Base-by-base conservation (phyloP, 257 asterid genomes). In the Fraxinus cuspidata region DNA sequence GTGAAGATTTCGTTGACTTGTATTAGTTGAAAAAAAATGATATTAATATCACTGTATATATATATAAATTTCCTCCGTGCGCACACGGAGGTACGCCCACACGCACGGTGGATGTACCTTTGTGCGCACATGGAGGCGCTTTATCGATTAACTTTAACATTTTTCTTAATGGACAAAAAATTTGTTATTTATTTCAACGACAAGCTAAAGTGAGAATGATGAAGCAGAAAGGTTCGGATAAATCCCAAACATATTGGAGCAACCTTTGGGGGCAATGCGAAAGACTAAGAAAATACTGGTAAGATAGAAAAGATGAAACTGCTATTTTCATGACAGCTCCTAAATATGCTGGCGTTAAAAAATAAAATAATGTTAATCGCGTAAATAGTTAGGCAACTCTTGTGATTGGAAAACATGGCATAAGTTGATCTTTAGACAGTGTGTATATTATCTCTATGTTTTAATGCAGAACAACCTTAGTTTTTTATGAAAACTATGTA, bases 251-350 rank as follows among this genome's bases (percentile, higher is more conserved):
- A 35, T 84, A 82, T 58, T 96, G 99, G 99, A 85, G 80, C 86
- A 84, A 93, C 79, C 83, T 93, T 28, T 92, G 98, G 99, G 99
- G 97, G 92, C 73, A 89, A 85, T n/a, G 28, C 86, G 13, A 83
- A 84, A 78, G 87, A 83, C 65, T 81, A 87, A 38, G 79, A 84
- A 40, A 82, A 76, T 64, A 81, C 85, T 79, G 97, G 97, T 89
- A 68, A 75, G 37, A 34, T 32, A 10, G 11, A 51, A 12, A 28
- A 51, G 44, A 78, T 69, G 11, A 37, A 49, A 18, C 78, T 40
- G 66, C 19, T 53, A 19, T 34, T 49, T 6, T 53, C 44, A 37
- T 60, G 64, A 32, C 1, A 27, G 12, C 37, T 60, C 5, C 21
- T 18, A 15, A 28, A 23, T 40, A 44, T 42, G 6, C 16, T 28